Base-by-base conservation (phyloP, 140 eudicot species). In the Erigeron philadelphicus region DNA sequence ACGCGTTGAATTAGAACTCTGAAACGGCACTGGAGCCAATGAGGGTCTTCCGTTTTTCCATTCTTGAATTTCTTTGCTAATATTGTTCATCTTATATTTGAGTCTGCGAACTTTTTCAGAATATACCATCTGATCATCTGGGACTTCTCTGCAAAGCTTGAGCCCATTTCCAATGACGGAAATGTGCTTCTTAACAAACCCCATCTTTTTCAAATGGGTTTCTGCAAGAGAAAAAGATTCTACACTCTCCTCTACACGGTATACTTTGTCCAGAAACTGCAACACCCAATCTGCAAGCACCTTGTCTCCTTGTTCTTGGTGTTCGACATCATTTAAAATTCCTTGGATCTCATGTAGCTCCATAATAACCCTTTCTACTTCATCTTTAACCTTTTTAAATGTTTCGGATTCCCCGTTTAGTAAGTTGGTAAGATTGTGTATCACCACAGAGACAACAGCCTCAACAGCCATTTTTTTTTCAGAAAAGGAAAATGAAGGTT, bases 381-480 rank as follows among this genome's bases (percentile, higher is more conserved):
- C 76, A 61, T 61, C 85, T 71, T 3, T 70, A 11, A 84, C 71
- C 65, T 75, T 81, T 57, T 64, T 31, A 38, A 18, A 68, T 7
- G 58, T 55, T 11, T 74, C 45, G 6, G 84, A 43, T 72, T 68
- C 84, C 48, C 78, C 77, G 1, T 12, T 67, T 16, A 71, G 25
- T 71, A 75, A 53, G 59, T 78, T 71, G 13, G 75, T 64, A 16
- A 84, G 83, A 16, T 84, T 81, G 77, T 79, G 73, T 68, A 81
- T 63, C 17, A 72, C 72, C 50, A 78, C 76, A n/a, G 77, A 68
- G 18, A 63, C 80, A 12, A 84, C 77, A 13, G 80, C 80, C 48
- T 78, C 80, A 31, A 84, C 73, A 57, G 75, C 86, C 86, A 81
- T 84, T 42, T 75, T 23, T 23, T 21, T 75, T 62, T 64, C 21